Evolutionary conservation across 2,329 filamentous ascomycete genomes (phyloP).

Genomic region (Ampelomyces quisqualis): DNA sequence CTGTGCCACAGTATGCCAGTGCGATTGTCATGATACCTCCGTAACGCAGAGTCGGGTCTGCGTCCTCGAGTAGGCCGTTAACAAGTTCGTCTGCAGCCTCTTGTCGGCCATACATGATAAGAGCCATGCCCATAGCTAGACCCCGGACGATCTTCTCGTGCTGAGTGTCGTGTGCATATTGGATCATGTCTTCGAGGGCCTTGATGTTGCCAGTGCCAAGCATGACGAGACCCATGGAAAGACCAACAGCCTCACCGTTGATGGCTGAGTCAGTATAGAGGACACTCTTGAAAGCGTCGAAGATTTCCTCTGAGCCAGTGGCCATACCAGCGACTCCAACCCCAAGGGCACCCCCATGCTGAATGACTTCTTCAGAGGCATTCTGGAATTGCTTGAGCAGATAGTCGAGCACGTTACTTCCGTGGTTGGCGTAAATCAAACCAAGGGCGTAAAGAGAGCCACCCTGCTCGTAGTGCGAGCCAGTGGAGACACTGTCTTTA

Average conservation of each 20-base stretch:
- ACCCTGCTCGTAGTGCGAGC: constrained; percentile 93
- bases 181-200: constrained; percentile 93
- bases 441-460: constrained; percentile 94
- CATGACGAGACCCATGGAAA: constrained; percentile 98
- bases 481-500: constrained; percentile 67
- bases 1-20: constrained; percentile 92
- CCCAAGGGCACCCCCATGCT: constrained; percentile 92
- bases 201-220: constrained; percentile 94
- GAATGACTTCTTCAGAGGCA: constrained; percentile 86
- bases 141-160: constrained; percentile 99
- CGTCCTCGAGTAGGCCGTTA: constrained; percentile 87
- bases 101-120: constrained; percentile 97
- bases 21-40: constrained; percentile 99
- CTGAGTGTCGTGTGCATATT: constrained; percentile 95
- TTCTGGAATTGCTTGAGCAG: constrained; percentile 72
- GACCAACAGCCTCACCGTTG: constrained; percentile 92
- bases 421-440: constrained; percentile 95
- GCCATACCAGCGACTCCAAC: constrained; percentile 98
- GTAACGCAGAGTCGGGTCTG: constrained; percentile 90
- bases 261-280: constrained; percentile 92
- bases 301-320: constrained; percentile 85
- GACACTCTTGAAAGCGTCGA: constrained; percentile 85
- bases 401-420: constrained; percentile 82
- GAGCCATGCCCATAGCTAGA: constrained; percentile 90
- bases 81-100: constrained; percentile 94